These are phyloP conservation scores for Penicillium waksmanii DNA, from an alignment of 495 filamentous ascomycete species.

Conservation along the genomic window DNA sequence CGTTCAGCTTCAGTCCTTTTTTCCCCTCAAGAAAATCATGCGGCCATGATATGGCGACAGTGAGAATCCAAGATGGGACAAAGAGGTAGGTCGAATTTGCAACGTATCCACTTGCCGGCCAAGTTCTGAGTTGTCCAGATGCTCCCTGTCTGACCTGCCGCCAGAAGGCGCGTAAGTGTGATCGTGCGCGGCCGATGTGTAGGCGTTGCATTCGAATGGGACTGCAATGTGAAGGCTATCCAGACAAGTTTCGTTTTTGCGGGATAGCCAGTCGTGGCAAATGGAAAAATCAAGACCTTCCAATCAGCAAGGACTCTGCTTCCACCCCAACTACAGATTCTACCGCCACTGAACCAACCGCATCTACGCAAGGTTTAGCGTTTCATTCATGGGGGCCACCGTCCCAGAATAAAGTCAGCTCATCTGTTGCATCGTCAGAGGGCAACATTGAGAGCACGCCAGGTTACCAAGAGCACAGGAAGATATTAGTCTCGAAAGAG, in stretches of 20 bases:
- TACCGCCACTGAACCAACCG: background rate
- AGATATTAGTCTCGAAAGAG: conserved; percentile 8
- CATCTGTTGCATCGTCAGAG: background rate
- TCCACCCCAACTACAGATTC: background rate
- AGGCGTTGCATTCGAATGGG: conserved; percentile 26
- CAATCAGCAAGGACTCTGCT: background rate
- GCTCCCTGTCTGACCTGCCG: conserved; percentile 29
- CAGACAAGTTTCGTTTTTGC: conserved; percentile 45
- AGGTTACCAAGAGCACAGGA: conserved; percentile 1
- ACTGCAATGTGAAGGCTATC: conserved; percentile 39
- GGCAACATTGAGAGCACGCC: background rate
- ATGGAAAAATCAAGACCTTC: conserved; percentile 32
- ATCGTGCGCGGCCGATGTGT: conserved; percentile 26
- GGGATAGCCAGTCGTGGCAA: conserved; percentile 43
- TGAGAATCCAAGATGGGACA: background rate
- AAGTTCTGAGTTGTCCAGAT: conserved; percentile 10
- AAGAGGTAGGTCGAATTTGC: conserved; percentile 1
- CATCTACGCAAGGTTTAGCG: background rate
- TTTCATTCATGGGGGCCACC: background rate
- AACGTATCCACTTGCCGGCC: background rate
- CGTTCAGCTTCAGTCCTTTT: background rate
- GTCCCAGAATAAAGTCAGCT: background rate
- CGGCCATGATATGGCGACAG: background rate
- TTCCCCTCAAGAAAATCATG: background rate
- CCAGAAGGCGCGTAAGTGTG: conserved; percentile 28